phyloP scores from a whole-genome alignment of 2,329 filamentous ascomycete genomes.

The Madurella fahalii region DNA sequence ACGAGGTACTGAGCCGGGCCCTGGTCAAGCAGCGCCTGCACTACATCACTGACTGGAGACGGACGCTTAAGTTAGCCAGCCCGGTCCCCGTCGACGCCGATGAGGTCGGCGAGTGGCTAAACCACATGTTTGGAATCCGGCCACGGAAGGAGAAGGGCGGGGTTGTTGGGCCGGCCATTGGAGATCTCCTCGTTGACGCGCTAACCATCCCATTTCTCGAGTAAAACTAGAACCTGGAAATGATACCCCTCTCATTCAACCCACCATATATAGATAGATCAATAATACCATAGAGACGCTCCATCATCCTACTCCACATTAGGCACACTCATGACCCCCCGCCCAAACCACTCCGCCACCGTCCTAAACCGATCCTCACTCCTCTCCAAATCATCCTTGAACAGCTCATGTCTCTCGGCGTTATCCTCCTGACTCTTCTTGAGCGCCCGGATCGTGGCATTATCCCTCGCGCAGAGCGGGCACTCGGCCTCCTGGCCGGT shows the following conservation, averaged over 20 bases:
- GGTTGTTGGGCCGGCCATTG: background rate
- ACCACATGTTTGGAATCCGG: constrained; percentile 29
- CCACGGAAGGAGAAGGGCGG: background rate
- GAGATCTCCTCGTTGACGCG: background rate
- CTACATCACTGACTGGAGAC: constrained; percentile 30
- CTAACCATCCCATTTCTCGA: background rate
- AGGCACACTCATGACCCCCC: constrained; percentile 74
- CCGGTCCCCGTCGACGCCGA: constrained; percentile 11
- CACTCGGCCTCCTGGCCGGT: constrained; percentile 58
- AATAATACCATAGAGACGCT: background rate
- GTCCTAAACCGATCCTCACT: constrained; percentile 85
- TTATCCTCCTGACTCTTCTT: constrained; percentile 81
- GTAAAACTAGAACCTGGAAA: background rate
- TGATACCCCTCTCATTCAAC: constrained; percentile 1
- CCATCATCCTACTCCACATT: constrained; percentile 29
- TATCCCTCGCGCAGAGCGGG: constrained; percentile 76
- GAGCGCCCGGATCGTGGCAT: constrained; percentile 85
- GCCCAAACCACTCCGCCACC: constrained; percentile 89
- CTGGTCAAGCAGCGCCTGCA: constrained; percentile 26
- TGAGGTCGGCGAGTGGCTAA: constrained; percentile 28
- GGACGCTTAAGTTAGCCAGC: constrained; percentile 19
- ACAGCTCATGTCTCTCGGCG: constrained; percentile 82
- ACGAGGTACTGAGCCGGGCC: constrained; percentile 16
- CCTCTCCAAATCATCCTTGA: constrained; percentile 71
- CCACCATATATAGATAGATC: background rate